phyloP scores from a whole-genome alignment of 2,329 filamentous ascomycete genomes.

The Colletotrichum nymphaeae region DNA sequence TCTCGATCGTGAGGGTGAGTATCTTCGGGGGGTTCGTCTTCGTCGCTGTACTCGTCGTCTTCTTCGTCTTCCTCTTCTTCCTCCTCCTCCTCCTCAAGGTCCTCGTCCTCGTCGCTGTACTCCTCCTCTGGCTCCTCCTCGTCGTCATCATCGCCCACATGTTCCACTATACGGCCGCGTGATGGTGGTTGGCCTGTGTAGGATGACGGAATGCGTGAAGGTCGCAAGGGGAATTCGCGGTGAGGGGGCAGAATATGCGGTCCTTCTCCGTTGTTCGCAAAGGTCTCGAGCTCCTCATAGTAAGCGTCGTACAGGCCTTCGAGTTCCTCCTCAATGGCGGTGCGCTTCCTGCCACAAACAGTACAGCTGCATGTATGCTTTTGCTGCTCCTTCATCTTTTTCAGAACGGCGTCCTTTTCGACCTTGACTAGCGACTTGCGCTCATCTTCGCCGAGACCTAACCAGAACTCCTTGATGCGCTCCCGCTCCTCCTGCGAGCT shows the following conservation, averaged over 20 bases:
- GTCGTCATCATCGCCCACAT: conserved; percentile 66
- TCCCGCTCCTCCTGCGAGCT: conserved; percentile 94
- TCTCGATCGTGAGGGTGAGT: conserved; percentile 74
- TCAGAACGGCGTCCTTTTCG: conserved; percentile 96
- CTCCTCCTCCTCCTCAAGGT: conserved; percentile 59
- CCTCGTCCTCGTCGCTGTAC: conserved; percentile 66
- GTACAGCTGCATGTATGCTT: conserved; percentile 99
- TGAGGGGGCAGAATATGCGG: conserved; percentile 77
- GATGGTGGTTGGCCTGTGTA: conserved; percentile 77
- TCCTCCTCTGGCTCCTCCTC: conserved; percentile 65
- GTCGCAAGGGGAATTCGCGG: conserved; percentile 70
- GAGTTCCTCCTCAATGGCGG: conserved; percentile 96
- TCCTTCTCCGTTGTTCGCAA: conserved; percentile 84
- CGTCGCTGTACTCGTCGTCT: conserved; percentile 64
- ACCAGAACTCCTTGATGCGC: conserved; percentile 98
- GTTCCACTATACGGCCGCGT: conserved; percentile 78
- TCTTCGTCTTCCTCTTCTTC: conserved; percentile 66
- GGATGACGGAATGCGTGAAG: conserved; percentile 67
- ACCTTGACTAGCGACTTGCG: conserved; percentile 96
- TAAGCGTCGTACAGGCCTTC: conserved; percentile 98
- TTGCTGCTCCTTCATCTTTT: conserved; percentile 99
- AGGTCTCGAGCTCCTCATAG: conserved; percentile 97
- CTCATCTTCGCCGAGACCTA: conserved; percentile 92
- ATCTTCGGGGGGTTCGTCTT: conserved; percentile 76
- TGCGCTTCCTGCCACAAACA: conserved; percentile 95